These are phyloP conservation scores for Pelargonium citronellum DNA, from an alignment of 441 rosid genomes.

Conservation along the genomic window DNA sequence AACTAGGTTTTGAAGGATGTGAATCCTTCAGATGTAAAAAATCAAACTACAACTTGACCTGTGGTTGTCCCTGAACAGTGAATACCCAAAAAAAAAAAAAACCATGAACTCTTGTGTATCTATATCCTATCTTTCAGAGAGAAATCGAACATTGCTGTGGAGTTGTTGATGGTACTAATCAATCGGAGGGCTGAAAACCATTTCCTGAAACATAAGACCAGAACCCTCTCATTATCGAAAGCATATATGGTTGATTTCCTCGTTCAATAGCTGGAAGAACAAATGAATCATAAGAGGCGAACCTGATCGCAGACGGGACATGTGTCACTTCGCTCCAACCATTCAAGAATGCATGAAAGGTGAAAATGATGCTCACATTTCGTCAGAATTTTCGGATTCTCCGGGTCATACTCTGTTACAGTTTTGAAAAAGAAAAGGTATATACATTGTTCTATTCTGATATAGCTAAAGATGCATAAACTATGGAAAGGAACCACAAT, in stretches of 20 bases:
- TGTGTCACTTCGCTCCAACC: conserved; percentile 96
- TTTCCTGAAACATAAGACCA: conserved; percentile 55
- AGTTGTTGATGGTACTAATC: conserved; percentile 27
- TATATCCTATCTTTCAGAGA: neutral
- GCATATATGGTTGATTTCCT: neutral
- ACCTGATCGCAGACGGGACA: conserved; percentile 90
- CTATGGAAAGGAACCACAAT: neutral
- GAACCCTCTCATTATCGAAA: conserved; percentile 10
- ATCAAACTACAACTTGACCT: conserved; percentile 15
- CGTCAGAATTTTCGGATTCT: conserved; percentile 73
- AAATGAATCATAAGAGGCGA: conserved; percentile 19
- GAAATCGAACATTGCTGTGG: neutral
- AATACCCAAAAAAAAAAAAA: neutral
- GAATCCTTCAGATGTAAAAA: conserved; percentile 14
- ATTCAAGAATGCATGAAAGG: conserved; percentile 91
- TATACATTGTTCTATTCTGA: conserved; percentile 4
- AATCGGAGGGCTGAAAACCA: conserved; percentile 50
- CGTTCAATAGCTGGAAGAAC: neutral
- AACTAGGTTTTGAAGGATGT: conserved; percentile 6
- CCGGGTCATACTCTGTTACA: conserved; percentile 72
- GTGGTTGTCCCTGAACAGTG: conserved; percentile 15
- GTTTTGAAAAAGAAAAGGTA: conserved; percentile 13
- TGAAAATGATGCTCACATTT: conserved; percentile 95
- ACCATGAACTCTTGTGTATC: conserved; percentile 12
- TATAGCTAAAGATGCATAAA: neutral